phyloP scores from a whole-genome alignment of 495 filamentous ascomycete genomes.

The Hypoxylon subgilvum region DNA sequence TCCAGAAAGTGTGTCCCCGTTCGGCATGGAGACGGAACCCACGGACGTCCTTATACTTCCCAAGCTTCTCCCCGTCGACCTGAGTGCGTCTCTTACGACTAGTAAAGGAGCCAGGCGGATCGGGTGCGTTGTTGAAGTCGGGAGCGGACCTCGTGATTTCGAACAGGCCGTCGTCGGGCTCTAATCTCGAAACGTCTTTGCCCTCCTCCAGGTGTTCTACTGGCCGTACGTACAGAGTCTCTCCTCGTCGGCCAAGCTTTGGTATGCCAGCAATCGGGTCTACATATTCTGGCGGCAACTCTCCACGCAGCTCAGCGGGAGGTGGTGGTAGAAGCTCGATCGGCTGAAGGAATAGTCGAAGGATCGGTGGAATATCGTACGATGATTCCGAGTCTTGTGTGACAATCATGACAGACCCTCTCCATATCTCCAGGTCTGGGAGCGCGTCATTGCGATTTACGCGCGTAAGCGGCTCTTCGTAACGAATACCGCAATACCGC shows the following conservation, averaged over 20 bases:
- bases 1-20: constrained; percentile 91
- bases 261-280: constrained; percentile 87
- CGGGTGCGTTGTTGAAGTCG: constrained; percentile 44
- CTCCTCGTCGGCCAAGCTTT: constrained; percentile 79
- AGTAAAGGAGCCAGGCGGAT: constrained; percentile 54
- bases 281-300: constrained; percentile 79
- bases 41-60: constrained; percentile 77
- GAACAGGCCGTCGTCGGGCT: constrained; percentile 83
- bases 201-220: constrained; percentile 80
- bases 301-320: constrained; percentile 68
- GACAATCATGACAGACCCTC: constrained; percentile 92
- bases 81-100: constrained; percentile 52
- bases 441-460: constrained; percentile 43
- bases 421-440: constrained; percentile 78
- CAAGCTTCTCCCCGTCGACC: constrained; percentile 73
- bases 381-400: constrained; percentile 81
- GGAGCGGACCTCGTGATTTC: constrained; percentile 58
- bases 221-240: constrained; percentile 80
- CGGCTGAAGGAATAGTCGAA: constrained; percentile 84
- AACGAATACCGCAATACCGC: constrained; percentile 82
- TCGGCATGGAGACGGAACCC: constrained; percentile 85
- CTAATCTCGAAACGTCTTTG: constrained; percentile 73
- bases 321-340: constrained; percentile 86
- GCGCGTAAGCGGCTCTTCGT: constrained; percentile 50
- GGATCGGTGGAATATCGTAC: constrained; percentile 75